Evolutionary conservation across 768 basidiomycete species (phyloP).

Genomic region (Mycena alexandri): DNA sequence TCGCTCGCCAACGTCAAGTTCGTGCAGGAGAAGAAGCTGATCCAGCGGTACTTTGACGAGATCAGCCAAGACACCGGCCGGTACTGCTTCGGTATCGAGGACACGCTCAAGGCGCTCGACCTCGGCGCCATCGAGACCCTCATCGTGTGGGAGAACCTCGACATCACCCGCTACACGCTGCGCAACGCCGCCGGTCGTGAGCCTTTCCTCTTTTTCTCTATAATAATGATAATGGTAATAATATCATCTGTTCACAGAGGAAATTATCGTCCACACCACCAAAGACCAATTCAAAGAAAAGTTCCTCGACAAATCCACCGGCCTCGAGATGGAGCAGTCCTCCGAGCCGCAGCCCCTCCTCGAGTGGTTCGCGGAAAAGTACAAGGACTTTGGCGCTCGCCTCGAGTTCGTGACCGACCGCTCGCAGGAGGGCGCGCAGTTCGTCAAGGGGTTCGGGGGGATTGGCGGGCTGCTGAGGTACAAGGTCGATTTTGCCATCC

Average conservation of each 20-base stretch:
- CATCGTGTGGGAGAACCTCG: conserved; percentile 98
- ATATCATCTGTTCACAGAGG: conserved; percentile 64
- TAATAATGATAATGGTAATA: background rate
- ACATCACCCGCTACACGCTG: conserved; percentile 87
- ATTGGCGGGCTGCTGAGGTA: conserved; percentile 96
- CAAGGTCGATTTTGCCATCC: conserved; percentile 95
- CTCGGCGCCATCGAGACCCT: conserved; percentile 97
- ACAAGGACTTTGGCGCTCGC: conserved; percentile 96
- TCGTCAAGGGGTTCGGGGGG: conserved; percentile 98
- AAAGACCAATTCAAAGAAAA: conserved; percentile 93
- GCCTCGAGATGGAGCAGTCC: conserved; percentile 93
- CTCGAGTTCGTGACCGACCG: conserved; percentile 97
- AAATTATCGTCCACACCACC: conserved; percentile 81
- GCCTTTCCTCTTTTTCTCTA: conserved; percentile 19
- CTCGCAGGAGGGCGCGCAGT: conserved; percentile 97
- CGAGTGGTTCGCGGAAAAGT: conserved; percentile 99
- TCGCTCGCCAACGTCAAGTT: conserved; percentile 98
- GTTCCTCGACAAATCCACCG: conserved; percentile 95
- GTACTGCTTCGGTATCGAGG: conserved; percentile 98
- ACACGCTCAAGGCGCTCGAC: conserved; percentile 96
- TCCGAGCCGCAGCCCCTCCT: conserved; percentile 87
- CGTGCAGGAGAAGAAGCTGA: conserved; percentile 98
- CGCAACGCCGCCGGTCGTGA: conserved; percentile 93
- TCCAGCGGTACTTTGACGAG: conserved; percentile 99
- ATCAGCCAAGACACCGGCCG: conserved; percentile 97